Evolutionary conservation across 163 green algal genomes (phyloP).

Genomic region (Scenedesmus sp.): DNA sequence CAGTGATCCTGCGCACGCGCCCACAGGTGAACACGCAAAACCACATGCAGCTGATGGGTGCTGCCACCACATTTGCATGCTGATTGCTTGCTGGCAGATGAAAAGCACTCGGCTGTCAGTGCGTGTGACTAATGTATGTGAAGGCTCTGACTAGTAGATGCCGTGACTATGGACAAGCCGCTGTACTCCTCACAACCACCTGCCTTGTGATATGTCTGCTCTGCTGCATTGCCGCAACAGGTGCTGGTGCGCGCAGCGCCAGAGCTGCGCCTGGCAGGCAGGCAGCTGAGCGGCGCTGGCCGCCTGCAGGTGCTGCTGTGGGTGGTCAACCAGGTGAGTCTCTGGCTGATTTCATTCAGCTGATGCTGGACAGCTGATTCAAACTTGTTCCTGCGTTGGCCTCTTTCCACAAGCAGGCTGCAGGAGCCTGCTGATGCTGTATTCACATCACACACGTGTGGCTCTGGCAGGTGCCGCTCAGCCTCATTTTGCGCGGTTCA

Average conservation of each 20-base stretch:
- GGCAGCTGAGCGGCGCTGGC: slow-evolving; percentile 25
- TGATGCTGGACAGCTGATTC: not conserved
- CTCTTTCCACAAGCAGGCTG: not conserved
- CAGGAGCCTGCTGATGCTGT: not conserved
- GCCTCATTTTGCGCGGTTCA: no score
- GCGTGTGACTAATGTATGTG: not conserved
- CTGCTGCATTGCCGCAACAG: not conserved
- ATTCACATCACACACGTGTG: no score
- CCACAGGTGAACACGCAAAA: slow-evolving; percentile 9
- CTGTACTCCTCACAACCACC: not conserved
- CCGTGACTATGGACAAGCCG: not conserved
- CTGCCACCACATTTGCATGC: not conserved
- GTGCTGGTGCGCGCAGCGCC: slow-evolving; percentile 45
- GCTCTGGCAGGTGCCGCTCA: no score
- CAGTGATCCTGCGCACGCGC: slow-evolving; percentile 42
- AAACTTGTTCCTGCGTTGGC: not conserved
- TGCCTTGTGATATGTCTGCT: not conserved
- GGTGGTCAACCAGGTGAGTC: slow-evolving; percentile 39
- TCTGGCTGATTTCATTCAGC: not conserved
- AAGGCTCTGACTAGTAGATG: no score
- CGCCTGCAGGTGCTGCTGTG: slow-evolving; percentile 58
- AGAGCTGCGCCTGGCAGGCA: slow-evolving; percentile 45
- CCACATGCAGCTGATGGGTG: not conserved
- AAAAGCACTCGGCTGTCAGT: not conserved
- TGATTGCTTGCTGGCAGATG: not conserved